phyloP scores from a whole-genome alignment of 257 asterid genomes.

The Cruciata laevipes region DNA sequence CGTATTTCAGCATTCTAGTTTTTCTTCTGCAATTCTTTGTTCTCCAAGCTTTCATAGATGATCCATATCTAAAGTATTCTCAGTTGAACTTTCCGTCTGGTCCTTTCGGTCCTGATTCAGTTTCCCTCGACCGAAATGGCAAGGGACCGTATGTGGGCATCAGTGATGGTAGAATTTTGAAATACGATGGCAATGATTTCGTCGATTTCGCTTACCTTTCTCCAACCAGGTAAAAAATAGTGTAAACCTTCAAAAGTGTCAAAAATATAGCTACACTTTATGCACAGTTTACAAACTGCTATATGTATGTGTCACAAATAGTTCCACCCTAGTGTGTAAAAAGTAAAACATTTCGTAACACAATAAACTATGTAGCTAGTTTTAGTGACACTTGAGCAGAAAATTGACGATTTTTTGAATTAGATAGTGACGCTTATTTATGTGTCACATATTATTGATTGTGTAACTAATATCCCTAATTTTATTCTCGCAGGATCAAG shows the following conservation, averaged over 20 bases:
- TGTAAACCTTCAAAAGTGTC: too few species aligned
- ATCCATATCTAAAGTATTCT: conserved; percentile 6
- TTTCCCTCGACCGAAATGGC: conserved; percentile 23
- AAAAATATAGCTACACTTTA: too few species aligned
- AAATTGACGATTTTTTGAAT: too few species aligned
- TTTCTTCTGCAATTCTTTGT: conserved; percentile 11
- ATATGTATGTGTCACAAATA: too few species aligned
- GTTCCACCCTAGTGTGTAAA: too few species aligned
- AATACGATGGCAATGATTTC: conserved; percentile 22
- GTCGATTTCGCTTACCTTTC: conserved; percentile 38
- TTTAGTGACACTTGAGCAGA: too few species aligned
- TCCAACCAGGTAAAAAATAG: conserved; percentile 27
- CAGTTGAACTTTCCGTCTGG: conserved; percentile 14
- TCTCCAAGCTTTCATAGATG: not conserved
- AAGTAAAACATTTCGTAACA: too few species aligned
- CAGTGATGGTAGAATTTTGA: conserved; percentile 47
- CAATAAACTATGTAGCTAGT: too few species aligned
- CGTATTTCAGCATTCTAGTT: conserved; percentile 3
- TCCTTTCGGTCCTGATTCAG: conserved; percentile 26
- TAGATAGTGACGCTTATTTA: too few species aligned
- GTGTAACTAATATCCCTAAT: too few species aligned
- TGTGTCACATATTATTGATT: too few species aligned
- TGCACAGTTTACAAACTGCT: too few species aligned
- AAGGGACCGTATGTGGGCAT: conserved; percentile 40
- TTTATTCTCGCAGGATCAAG: not conserved